Conservation (phyloP, 257 asterid species). For the Petunia secreta region DNA sequence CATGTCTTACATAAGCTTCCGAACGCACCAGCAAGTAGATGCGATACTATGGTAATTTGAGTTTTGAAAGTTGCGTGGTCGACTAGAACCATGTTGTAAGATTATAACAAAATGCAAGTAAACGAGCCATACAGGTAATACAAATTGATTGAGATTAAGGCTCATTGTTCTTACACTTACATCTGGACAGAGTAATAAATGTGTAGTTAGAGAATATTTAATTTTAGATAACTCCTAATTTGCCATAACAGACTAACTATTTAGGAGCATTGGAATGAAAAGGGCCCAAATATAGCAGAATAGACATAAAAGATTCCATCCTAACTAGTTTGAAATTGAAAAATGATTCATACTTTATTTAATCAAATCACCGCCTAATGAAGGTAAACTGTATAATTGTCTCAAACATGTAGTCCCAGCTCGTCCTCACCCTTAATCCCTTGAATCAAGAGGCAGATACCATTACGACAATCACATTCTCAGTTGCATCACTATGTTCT, state of each 20-base stretch:
- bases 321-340: neutral
- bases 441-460: neutral
- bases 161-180: neutral
- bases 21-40: neutral
- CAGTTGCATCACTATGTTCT: neutral
- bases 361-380: neutral
- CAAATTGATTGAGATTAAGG: neutral
- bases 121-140: neutral
- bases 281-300: neutral
- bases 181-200: neutral
- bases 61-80: neutral
- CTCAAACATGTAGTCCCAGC: neutral
- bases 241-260: neutral
- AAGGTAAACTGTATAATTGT: neutral
- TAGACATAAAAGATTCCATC: neutral
- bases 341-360: neutral
- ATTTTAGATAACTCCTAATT: neutral
- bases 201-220: neutral
- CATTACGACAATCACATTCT: neutral
- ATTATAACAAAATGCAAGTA: neutral
- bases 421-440: conserved; percentile 3
- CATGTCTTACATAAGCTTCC: neutral
- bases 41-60: neutral
- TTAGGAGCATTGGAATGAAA: neutral
- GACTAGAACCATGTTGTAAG: neutral